A percentile compares a stretch with the other conserved stretches of the same genome.
Evolutionary conservation across 2,329 filamentous ascomycete species (phyloP).

Genomic region (Sodiomyces alkalinus): DNA sequence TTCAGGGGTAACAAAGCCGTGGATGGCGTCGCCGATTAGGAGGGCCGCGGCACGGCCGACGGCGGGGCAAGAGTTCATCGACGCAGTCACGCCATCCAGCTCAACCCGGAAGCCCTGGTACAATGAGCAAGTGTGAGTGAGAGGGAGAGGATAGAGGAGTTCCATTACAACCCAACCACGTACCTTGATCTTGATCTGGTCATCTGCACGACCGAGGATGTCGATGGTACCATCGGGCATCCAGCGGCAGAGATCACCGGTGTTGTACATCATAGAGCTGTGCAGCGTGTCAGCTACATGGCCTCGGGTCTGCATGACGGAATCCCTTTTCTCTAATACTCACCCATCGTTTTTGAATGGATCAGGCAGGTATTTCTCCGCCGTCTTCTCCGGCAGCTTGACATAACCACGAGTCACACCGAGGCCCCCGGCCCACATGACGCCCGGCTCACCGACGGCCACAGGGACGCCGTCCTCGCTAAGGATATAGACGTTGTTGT

Average conservation of each 20-base stretch:
- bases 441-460: conserved; percentile 27
- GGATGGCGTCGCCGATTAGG: conserved; percentile 28
- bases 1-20: conserved; percentile 29
- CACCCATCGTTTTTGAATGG: conserved; percentile 35
- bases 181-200: conserved; percentile 38
- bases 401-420: conserved; percentile 40
- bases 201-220: conserved; percentile 38
- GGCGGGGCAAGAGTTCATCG: conserved; percentile 26
- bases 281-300: not conserved
- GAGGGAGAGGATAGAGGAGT: not conserved
- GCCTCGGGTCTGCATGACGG: too few species aligned
- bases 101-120: conserved; percentile 39
- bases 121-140: not conserved
- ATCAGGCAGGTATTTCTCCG: conserved; percentile 30
- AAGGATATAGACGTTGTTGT: conserved; percentile 38
- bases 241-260: conserved; percentile 42
- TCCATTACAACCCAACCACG: too few species aligned
- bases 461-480: conserved; percentile 24
- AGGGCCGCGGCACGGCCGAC: conserved; percentile 31
- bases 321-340: conserved; percentile 4
- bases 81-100: conserved; percentile 38
- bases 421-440: conserved; percentile 40
- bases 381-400: conserved; percentile 32
- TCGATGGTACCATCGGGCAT: conserved; percentile 33
- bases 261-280: conserved; percentile 40